Base-by-base conservation (phyloP, 1,139 yeast genomes). In the Wickerhamiella pararugosa region DNA sequence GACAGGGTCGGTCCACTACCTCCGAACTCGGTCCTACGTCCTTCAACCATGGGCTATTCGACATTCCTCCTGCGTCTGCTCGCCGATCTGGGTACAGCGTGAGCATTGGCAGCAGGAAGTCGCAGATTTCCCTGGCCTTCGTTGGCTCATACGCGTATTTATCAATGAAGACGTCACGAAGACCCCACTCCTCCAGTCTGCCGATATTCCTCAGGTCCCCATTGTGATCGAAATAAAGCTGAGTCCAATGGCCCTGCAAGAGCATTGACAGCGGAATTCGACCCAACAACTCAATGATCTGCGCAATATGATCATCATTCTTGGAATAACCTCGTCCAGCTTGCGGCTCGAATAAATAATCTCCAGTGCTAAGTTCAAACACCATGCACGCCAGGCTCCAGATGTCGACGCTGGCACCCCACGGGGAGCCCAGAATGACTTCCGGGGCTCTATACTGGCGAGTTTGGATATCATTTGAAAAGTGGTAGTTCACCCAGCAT, bases 261-360 rank as follows among this genome's bases (percentile, higher is more conserved):
- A 79, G 63, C 29, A 73, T 64, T 32, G 65, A 64, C 7, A 66
- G 57, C 1, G 90, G 84, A 37, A 75, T 67, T 27, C 66, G 63
- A 1, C 87, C 86, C 36, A 80, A 60, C 33, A 82, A 64, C 61
- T 82, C 94, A 34, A 81, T 72, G 28, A 82, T 79, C 57, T 82
- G 94, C 0, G 93, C 94, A 50, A 83, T 60, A 59, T 83, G 94
- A 59, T 83, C 94, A 52, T 83, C 94, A 57, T 81, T 86, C 56
- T 80, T 79, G 46, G 70, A 62, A 55, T 78, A 82, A 35, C 62
- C 53, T 42, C 65, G 63, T 6, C 86, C 84, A 43, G 70, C 71
- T 44, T 75, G 79, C 7, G 94, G 94, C 56, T 82, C 92, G 60
- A 83, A 84, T 41, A 83, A 61, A 54, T 78, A 83, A 59, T 84